phyloP scores from a whole-genome alignment of 1,139 yeast species.

The Kodamaea sp. region DNA sequence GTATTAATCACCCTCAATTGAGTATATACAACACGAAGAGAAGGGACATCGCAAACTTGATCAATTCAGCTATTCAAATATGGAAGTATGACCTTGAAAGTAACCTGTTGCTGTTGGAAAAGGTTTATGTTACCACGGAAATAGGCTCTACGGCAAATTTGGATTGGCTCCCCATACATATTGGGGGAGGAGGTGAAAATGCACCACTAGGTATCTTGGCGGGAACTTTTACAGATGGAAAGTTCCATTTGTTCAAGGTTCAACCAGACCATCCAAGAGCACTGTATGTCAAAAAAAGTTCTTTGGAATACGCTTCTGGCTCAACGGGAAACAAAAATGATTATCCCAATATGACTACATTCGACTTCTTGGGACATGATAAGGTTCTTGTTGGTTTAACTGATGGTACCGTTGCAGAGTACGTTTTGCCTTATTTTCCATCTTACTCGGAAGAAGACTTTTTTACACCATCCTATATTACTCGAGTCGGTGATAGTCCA shows the following conservation, averaged over 20 bases:
- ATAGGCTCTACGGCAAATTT: slow-evolving; percentile 59
- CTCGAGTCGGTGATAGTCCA: slow-evolving; percentile 51
- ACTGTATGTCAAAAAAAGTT: slow-evolving; percentile 27
- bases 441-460: slow-evolving; percentile 13
- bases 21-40: slow-evolving; percentile 27
- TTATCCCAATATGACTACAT: slow-evolving; percentile 31
- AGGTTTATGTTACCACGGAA: slow-evolving; percentile 36
- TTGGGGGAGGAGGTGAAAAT: slow-evolving; percentile 19
- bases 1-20: slow-evolving; percentile 33
- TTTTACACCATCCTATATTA: slow-evolving; percentile 48
- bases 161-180: slow-evolving; percentile 48
- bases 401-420: slow-evolving; percentile 70
- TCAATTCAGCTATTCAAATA: slow-evolving; percentile 46
- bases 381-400: slow-evolving; percentile 61
- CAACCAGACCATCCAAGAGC: slow-evolving; percentile 17
- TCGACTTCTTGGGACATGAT: slow-evolving; percentile 54
- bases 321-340: neutral
- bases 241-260: slow-evolving; percentile 53
- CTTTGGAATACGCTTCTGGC: slow-evolving; percentile 23
- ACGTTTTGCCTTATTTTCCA: slow-evolving; percentile 38
- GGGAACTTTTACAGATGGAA: slow-evolving; percentile 66
- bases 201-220: slow-evolving; percentile 47
- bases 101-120: slow-evolving; percentile 25
- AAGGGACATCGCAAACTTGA: slow-evolving; percentile 7
- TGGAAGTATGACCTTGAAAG: slow-evolving; percentile 41